Base-by-base conservation (phyloP, 345 rosid genomes). In the Brassica incana region DNA sequence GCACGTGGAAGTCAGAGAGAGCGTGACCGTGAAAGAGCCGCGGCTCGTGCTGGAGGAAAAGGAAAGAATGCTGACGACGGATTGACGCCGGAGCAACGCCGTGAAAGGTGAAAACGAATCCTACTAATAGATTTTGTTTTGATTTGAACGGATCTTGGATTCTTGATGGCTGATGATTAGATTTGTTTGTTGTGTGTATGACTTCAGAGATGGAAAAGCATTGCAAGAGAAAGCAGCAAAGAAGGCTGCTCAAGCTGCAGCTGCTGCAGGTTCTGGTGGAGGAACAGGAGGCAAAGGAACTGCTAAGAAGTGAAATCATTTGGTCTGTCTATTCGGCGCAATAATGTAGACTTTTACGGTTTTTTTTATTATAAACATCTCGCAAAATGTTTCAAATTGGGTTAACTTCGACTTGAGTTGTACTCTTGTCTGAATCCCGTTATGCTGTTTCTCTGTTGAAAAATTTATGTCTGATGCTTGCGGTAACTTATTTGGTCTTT, bases 191-290 rank as follows among this genome's bases (percentile, higher is more conserved):
- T 45, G 50, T 43, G 50, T 45, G n/a, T 14, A 14, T n/a, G 58
- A n/a, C 7, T 52, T 52, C 58, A 52, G 58, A 52, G 58, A 52
- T 52, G 98, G 93, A 0, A 92, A 88, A 77, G 98, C 98, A 1
- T 78, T 94, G 88, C 97, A 92, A 82, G 97, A 94, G 79, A 92
- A 94, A 81, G 40, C 86, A 0, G 98, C 97, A 0, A 92, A 87
- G 91, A 94, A 94, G 80, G 98, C 94, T 30, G 95, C 81, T 16
- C 92, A 88, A 85, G 87, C 86, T 6, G 86, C 86, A 8, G 82
- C 50, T 1, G 82, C 56, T 1, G 89, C 86, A 10, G 14, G 65
- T 60, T 65, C 77, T 5, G 89, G 86, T 59, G 81, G 75, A 32
- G 85, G 72, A 52, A 78, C 77, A 0, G 85, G 81, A 75, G 75